Percentiles rank a stretch among this genome's conserved stretches.
These are phyloP conservation scores for Aspergillus bertholletiae DNA, from an alignment of 495 filamentous ascomycete species.

Conservation along the genomic window DNA sequence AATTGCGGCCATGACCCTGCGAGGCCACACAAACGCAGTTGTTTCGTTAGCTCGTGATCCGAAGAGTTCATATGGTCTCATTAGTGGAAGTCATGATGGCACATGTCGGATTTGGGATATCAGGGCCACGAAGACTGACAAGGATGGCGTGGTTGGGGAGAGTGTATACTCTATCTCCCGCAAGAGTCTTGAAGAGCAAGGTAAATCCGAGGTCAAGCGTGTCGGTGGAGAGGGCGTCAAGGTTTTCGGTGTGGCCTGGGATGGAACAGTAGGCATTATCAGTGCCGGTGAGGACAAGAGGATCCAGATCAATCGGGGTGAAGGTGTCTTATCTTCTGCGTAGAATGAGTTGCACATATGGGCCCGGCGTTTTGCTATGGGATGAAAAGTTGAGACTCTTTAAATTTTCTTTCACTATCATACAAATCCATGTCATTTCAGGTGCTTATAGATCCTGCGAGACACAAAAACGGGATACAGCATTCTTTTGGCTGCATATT, in stretches of 20 bases:
- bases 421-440: not conserved
- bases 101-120: conserved; percentile 93
- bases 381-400: conserved; percentile 32
- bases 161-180: conserved; percentile 77
- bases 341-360: conserved; percentile 32
- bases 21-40: conserved; percentile 85
- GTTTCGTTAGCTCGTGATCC: conserved; percentile 66
- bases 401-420: conserved; percentile 8
- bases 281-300: conserved; percentile 88
- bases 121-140: conserved; percentile 63
- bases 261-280: conserved; percentile 78
- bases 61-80: conserved; percentile 71
- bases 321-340: conserved; percentile 41
- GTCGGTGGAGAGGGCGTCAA: conserved; percentile 75
- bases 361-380: conserved; percentile 31
- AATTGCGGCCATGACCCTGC: conserved; percentile 78
- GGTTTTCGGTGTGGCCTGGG: conserved; percentile 90
- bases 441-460: conserved; percentile 9
- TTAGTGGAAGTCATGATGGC: conserved; percentile 82
- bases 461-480: not conserved
- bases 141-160: conserved; percentile 67
- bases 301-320: conserved; percentile 82
- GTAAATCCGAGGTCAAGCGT: conserved; percentile 46
- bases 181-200: conserved; percentile 55
- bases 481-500: conserved; percentile 4